Percentiles rank a stretch among this genome's conserved stretches.
Evolutionary conservation across 306 rosid species (phyloP).

Genomic region (Prunus dulcis): DNA sequence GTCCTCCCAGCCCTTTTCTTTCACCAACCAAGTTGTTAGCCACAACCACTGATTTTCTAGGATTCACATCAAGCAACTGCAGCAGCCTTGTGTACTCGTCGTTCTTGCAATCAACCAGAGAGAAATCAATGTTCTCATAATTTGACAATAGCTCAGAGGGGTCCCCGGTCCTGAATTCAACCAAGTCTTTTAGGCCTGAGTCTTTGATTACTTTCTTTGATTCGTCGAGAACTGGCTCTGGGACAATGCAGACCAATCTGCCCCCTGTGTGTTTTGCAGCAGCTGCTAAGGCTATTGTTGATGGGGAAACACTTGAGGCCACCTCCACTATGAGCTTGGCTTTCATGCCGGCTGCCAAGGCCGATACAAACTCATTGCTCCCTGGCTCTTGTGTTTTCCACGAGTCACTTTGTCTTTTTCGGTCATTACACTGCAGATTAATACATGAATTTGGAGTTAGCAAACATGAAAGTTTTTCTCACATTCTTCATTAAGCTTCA

Average conservation of each 20-base stretch:
- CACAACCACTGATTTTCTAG: constrained; percentile 51
- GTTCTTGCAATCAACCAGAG: constrained; percentile 50
- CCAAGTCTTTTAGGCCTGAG: constrained; percentile 48
- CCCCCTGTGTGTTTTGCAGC: constrained; percentile 65
- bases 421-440: constrained; percentile 36
- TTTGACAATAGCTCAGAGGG: constrained; percentile 37
- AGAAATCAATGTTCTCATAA: constrained; percentile 61
- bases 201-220: constrained; percentile 41
- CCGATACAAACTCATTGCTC: constrained; percentile 66
- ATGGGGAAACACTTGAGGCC: constrained; percentile 45
- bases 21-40: constrained; percentile 48
- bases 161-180: constrained; percentile 61
- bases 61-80: constrained; percentile 45
- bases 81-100: constrained; percentile 41
- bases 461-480: background rate
- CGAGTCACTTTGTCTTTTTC: constrained; percentile 27
- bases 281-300: constrained; percentile 60
- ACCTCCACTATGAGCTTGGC: constrained; percentile 72
- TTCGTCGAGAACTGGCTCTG: constrained; percentile 43
- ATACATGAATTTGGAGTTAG: background rate
- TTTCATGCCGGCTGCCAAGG: constrained; percentile 69
- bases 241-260: constrained; percentile 56
- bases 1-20: constrained; percentile 34
- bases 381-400: constrained; percentile 52
- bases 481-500: background rate